Evolutionary conservation across 495 filamentous ascomycete genomes (phyloP).

Genomic region (Annulohypoxylon maeteangense): DNA sequence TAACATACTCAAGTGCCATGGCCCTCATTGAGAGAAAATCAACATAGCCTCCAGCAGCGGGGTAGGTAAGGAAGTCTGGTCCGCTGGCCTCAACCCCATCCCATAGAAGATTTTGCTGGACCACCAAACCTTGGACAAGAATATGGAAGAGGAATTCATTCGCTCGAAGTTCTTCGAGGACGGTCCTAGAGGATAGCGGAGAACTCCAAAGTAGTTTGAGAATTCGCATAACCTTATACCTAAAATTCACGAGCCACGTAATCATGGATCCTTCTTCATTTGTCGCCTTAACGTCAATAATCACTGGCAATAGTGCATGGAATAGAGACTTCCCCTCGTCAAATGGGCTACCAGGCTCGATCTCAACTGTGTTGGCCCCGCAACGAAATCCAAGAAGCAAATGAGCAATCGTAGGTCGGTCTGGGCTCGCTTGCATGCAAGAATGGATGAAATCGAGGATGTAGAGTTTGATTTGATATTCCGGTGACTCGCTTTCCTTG

Average conservation of each 20-base stretch:
- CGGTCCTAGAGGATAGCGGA: constrained; percentile 77
- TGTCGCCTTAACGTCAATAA: constrained; percentile 69
- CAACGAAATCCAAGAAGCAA: constrained; percentile 89
- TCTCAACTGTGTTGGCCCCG: constrained; percentile 69
- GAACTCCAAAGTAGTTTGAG: constrained; percentile 85
- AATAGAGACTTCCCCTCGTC: constrained; percentile 77
- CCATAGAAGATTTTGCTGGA: constrained; percentile 74
- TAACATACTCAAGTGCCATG: constrained; percentile 81
- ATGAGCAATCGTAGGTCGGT: constrained; percentile 85
- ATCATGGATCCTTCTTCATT: constrained; percentile 68
- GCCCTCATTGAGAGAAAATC: constrained; percentile 80
- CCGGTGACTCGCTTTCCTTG: constrained; percentile 67
- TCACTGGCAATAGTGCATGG: constrained; percentile 76
- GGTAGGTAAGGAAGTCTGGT: constrained; percentile 71
- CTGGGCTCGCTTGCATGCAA: constrained; percentile 74
- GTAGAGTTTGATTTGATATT: constrained; percentile 78
- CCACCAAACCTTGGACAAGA: constrained; percentile 70
- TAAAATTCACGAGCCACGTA: constrained; percentile 78
- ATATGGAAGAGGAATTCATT: constrained; percentile 78
- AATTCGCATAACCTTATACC: constrained; percentile 78
- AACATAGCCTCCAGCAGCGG: constrained; percentile 71
- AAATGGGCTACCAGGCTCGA: constrained; percentile 72
- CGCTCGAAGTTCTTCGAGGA: constrained; percentile 78
- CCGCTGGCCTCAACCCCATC: constrained; percentile 63
- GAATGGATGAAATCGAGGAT: constrained; percentile 85